Conservation (phyloP, 208 protist species). For the Acanthamoeba divionensis region DNA sequence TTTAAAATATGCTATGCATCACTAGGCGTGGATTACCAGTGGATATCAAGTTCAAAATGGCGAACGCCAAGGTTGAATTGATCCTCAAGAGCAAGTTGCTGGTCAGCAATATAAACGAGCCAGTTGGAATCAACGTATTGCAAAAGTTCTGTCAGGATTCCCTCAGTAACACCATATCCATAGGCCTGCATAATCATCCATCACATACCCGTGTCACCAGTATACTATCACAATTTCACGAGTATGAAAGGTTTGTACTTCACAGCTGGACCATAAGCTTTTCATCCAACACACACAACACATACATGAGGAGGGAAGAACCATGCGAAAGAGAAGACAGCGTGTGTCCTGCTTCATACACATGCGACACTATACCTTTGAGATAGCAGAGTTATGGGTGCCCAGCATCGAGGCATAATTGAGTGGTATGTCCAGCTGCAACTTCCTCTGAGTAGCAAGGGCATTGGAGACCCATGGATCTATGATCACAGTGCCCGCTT, state of each 20-base stretch:
- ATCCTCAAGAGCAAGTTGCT: neutral
- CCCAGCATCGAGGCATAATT: neutral
- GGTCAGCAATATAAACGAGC: constrained; percentile 2
- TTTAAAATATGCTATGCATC: no score
- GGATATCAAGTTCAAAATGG: neutral
- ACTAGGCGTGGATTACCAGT: no score
- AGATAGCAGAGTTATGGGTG: constrained; percentile 7
- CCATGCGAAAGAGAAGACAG: neutral
- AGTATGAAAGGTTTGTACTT: neutral
- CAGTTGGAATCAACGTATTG: neutral
- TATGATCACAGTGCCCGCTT: neutral
- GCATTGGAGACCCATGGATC: neutral
- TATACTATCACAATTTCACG: neutral
- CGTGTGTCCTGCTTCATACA: no score
- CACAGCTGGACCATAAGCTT: neutral
- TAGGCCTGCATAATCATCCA: neutral
- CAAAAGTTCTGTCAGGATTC: neutral
- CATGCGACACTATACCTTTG: neutral
- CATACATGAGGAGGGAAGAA: neutral
- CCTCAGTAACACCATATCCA: neutral
- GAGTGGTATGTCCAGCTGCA: neutral
- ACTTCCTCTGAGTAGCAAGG: neutral
- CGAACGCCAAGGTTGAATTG: constrained; percentile 8
- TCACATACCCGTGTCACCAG: neutral
- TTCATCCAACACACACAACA: neutral